Evolutionary conservation across 1,284 basidiomycete species (phyloP).

Genomic region (Fistulinella cinereoalba): DNA sequence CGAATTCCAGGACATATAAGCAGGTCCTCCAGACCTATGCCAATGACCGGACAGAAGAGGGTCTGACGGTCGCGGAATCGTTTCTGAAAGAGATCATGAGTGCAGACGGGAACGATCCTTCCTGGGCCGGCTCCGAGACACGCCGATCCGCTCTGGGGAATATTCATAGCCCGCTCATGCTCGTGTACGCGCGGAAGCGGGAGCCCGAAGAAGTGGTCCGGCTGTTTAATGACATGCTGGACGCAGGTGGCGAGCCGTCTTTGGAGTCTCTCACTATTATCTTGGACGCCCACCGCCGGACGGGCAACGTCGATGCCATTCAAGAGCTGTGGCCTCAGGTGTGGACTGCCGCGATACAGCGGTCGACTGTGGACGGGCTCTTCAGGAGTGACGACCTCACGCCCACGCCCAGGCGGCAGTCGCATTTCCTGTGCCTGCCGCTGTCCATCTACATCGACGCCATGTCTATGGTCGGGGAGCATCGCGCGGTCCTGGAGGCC

Average conservation of each 20-base stretch:
- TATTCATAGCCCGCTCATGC: slow-evolving; percentile 66
- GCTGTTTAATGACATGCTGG: slow-evolving; percentile 55
- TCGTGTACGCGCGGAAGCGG: slow-evolving; percentile 49
- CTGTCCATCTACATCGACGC: slow-evolving; percentile 84
- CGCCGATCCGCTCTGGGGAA: slow-evolving; percentile 46
- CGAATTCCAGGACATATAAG: slow-evolving; percentile 70
- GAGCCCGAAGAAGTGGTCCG: slow-evolving; percentile 57
- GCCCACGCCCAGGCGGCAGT: slow-evolving; percentile 32
- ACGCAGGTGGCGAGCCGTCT: slow-evolving; percentile 53
- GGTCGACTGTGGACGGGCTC: slow-evolving; percentile 38
- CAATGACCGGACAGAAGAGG: slow-evolving; percentile 45
- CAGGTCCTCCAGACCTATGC: slow-evolving; percentile 68
- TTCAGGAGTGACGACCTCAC: slow-evolving; percentile 19
- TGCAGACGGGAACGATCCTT: slow-evolving; percentile 32
- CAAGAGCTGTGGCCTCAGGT: slow-evolving; percentile 71
- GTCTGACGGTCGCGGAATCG: slow-evolving; percentile 55
- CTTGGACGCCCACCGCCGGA: slow-evolving; percentile 73
- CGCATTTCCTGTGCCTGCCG: slow-evolving; percentile 71
- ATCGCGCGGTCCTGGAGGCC: slow-evolving; percentile 59
- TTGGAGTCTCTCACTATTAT: slow-evolving; percentile 65
- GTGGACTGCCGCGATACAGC: slow-evolving; percentile 49
- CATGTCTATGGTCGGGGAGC: slow-evolving; percentile 63
- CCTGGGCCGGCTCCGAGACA: slow-evolving; percentile 42
- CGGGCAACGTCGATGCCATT: slow-evolving; percentile 56
- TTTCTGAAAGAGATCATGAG: slow-evolving; percentile 56